Base-by-base conservation (phyloP, 1,139 yeast species). In the Candida glucosophila region DNA sequence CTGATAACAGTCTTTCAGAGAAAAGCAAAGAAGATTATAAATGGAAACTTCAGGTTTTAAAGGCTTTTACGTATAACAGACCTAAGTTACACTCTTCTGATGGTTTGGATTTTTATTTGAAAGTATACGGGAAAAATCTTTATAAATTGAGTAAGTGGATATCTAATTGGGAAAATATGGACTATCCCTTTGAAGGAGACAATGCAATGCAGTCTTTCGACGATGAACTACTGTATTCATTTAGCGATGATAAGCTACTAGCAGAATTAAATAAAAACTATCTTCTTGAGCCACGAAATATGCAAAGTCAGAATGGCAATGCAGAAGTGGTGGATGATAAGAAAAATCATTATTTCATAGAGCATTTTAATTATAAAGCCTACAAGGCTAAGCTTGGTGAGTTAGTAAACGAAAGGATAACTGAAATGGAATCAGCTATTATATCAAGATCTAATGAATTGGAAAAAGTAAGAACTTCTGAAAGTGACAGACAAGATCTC, bases 401-500 rank as follows among this genome's bases (percentile, higher is more conserved):
- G 24, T 40, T 61, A 13, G 49, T 73, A 7, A 49, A 59, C 22
- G 44, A 43, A 3, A 45, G 69, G 29, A 41, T 67, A 2, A 40
- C 43, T 12, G 49, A 55, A 20, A 39, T 73, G 13, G 52, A 58
- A 22, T 32, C 41, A 12, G 34, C 41, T 1, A n/a, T n/a, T n/a
- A n/a, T n/a, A n/a, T n/a, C n/a, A n/a, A n/a, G n/a, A n/a, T 48
- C 55, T 14, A 41, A 47, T n/a, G 34, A 37, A 34, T 43, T 3
- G 49, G 52, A 8, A 39, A 44, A 4, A 32, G n/a, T n/a, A n/a
- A 57, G 73, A 33, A 27, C 43, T 3, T 44, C 47, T 14, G 78
- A 76, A 34, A 66, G 78, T 1, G 41, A 51, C 15, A 51, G 74
- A 25, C 83, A 77, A 37, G 37, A 53, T 5, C 41, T 49, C 9